Percentiles rank a stretch among this genome's conserved stretches.
phyloP scores from a whole-genome alignment of 352 stramenopile genomes.

The Pythium folliculosum region DNA sequence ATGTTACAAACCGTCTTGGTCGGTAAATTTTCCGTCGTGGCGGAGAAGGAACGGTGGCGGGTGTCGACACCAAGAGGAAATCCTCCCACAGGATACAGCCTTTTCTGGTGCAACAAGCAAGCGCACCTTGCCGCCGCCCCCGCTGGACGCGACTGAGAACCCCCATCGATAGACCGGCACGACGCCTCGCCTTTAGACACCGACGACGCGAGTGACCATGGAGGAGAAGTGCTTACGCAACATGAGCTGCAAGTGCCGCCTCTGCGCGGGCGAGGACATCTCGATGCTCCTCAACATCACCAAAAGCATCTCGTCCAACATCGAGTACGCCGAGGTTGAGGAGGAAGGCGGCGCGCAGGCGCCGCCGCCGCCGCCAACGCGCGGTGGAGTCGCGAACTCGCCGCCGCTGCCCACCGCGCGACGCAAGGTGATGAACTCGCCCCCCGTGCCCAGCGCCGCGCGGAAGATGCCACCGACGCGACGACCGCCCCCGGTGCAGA shows the following conservation, averaged over 20 bases:
- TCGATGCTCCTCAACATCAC: conserved; percentile 74
- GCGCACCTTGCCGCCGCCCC: background rate
- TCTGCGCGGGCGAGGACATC: conserved; percentile 83
- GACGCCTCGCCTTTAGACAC: conserved; percentile 1
- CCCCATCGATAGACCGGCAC: background rate
- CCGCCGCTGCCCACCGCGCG: conserved; percentile 34
- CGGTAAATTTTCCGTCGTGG: conserved; percentile 23
- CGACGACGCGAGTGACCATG: conserved; percentile 37
- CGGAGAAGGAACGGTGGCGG: conserved; percentile 15
- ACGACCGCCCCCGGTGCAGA: conserved; percentile 6
- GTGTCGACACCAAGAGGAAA: conserved; percentile 10
- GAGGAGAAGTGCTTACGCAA: conserved; percentile 82
- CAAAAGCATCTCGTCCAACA: conserved; percentile 82
- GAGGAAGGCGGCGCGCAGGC: conserved; percentile 21
- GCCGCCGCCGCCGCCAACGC: conserved; percentile 32
- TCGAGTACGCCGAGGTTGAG: conserved; percentile 63
- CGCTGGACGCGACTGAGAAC: conserved; percentile 1
- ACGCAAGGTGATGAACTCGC: conserved; percentile 44
- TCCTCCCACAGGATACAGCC: conserved; percentile 11
- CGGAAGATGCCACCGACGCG: background rate
- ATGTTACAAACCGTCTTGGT: conserved; percentile 8
- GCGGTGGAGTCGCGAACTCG: conserved; percentile 46
- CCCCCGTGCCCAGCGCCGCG: conserved; percentile 26
- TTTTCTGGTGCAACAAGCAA: conserved; percentile 12
- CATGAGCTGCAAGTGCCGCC: conserved; percentile 84